phyloP scores from a whole-genome alignment of 2,329 filamentous ascomycete species.

The Ophiostoma himal-ulmi region DNA sequence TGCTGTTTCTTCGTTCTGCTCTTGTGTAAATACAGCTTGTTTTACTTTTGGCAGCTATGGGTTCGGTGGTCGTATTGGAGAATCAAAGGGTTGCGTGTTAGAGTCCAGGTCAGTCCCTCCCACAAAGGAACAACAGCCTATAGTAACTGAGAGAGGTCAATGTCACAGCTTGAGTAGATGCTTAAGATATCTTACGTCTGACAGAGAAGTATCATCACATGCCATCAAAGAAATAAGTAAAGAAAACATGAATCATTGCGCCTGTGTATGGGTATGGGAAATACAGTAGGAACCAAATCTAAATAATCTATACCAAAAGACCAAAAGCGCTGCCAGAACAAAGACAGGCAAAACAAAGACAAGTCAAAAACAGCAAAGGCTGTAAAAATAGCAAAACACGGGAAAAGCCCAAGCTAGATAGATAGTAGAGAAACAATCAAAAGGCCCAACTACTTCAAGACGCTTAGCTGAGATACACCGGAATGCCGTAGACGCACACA shows the following conservation, averaged over 20 bases:
- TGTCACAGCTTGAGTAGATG: too few species aligned
- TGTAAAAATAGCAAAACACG: neutral
- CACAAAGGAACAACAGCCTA: too few species aligned
- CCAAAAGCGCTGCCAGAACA: neutral
- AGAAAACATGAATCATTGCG: neutral
- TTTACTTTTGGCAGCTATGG: too few species aligned
- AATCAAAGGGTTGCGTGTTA: too few species aligned
- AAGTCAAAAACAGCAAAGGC: neutral
- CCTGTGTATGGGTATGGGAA: neutral
- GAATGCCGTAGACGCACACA: slow-evolving; percentile 90
- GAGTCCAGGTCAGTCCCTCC: too few species aligned
- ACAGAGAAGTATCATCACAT: too few species aligned
- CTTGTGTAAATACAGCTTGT: too few species aligned
- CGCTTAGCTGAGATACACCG: slow-evolving; percentile 61
- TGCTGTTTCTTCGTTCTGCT: too few species aligned
- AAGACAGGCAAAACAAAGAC: neutral
- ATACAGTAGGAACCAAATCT: neutral
- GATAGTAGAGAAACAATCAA: neutral
- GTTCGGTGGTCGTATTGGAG: too few species aligned
- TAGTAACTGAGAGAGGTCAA: too few species aligned
- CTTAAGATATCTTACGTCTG: too few species aligned
- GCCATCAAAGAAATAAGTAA: too few species aligned
- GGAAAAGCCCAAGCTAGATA: neutral
- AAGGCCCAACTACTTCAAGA: neutral
- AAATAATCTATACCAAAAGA: neutral